A percentile compares a stretch with the other conserved stretches of the same genome.
phyloP scores from a whole-genome alignment of 2,329 filamentous ascomycete species.

The Paracamarosporium sp. region DNA sequence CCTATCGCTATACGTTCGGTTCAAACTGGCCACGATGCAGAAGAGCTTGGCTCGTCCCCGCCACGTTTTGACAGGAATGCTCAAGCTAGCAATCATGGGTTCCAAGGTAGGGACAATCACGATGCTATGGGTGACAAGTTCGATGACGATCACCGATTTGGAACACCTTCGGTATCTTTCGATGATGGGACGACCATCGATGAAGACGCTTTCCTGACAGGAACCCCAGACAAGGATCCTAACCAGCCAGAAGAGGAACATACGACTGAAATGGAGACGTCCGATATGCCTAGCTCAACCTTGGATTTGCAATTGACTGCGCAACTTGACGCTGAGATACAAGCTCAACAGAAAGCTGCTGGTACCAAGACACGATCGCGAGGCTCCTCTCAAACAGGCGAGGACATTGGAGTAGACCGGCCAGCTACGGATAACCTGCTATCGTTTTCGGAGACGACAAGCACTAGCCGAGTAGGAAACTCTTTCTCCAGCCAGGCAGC shows the following conservation, averaged over 20 bases:
- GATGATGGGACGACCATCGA: conserved; percentile 43
- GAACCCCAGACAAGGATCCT: not conserved
- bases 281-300: conserved; percentile 37
- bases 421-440: conserved; percentile 10
- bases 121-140: conserved; percentile 19
- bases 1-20: conserved; percentile 35
- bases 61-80: conserved; percentile 31
- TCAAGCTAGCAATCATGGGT: not conserved
- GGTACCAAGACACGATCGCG: conserved; percentile 8
- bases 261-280: conserved; percentile 11
- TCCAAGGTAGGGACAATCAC: conserved; percentile 7
- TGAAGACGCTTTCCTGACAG: conserved; percentile 26
- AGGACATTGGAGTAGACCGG: conserved; percentile 21
- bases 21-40: conserved; percentile 20
- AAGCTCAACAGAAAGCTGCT: conserved; percentile 22
- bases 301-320: conserved; percentile 43
- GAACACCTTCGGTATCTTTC: conserved; percentile 28
- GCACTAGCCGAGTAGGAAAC: conserved; percentile 43
- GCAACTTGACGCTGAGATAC: conserved; percentile 44
- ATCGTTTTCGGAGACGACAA: conserved; percentile 21
- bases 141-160: conserved; percentile 27
- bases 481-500: conserved; percentile 39
- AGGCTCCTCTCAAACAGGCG: conserved; percentile 31
- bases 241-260: conserved; percentile 1
- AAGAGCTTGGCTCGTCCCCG: conserved; percentile 45